phyloP scores from a whole-genome alignment of 108 stramenopile genomes.

The Skeletonema grethae region DNA sequence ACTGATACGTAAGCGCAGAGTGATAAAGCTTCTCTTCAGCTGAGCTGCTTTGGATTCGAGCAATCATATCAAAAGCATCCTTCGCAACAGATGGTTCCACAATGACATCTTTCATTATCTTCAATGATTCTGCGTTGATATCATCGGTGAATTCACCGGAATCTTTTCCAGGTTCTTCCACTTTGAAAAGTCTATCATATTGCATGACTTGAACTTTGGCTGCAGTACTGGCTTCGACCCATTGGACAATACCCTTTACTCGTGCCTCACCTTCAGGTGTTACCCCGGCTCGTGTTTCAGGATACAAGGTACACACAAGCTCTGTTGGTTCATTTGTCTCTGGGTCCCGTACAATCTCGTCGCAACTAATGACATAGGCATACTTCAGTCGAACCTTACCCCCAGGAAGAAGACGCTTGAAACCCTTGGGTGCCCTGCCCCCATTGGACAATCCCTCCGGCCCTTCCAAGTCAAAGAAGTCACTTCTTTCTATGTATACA shows the following conservation, averaged over 20 bases:
- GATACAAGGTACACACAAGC: slow-evolving; percentile 72
- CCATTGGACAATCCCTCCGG: slow-evolving; percentile 70
- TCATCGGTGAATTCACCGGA: slow-evolving; percentile 81
- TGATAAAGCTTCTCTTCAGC: slow-evolving; percentile 46
- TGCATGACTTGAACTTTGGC: slow-evolving; percentile 71
- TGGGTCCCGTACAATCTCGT: slow-evolving; percentile 80
- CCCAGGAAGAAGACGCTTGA: slow-evolving; percentile 80
- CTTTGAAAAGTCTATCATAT: slow-evolving; percentile 86
- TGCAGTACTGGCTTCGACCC: slow-evolving; percentile 80
- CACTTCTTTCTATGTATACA: slow-evolving; percentile 80
- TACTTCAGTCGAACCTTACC: slow-evolving; percentile 85
- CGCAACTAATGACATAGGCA: slow-evolving; percentile 87
- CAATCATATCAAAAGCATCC: slow-evolving; percentile 54
- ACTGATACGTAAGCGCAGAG: slow-evolving; percentile 78
- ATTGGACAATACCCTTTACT: slow-evolving; percentile 92
- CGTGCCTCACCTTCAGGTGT: slow-evolving; percentile 82
- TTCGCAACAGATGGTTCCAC: slow-evolving; percentile 78
- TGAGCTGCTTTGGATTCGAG: slow-evolving; percentile 24
- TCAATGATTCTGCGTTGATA: slow-evolving; percentile 78
- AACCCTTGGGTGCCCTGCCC: slow-evolving; percentile 79
- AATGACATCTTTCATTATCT: slow-evolving; percentile 62
- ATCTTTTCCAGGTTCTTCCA: slow-evolving; percentile 84
- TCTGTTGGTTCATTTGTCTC: slow-evolving; percentile 73
- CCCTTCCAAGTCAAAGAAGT: slow-evolving; percentile 90
- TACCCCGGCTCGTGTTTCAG: slow-evolving; percentile 82